These are phyloP conservation scores for Nicotiana tabacum DNA, from an alignment of 257 asterid genomes.

Conservation along the genomic window DNA sequence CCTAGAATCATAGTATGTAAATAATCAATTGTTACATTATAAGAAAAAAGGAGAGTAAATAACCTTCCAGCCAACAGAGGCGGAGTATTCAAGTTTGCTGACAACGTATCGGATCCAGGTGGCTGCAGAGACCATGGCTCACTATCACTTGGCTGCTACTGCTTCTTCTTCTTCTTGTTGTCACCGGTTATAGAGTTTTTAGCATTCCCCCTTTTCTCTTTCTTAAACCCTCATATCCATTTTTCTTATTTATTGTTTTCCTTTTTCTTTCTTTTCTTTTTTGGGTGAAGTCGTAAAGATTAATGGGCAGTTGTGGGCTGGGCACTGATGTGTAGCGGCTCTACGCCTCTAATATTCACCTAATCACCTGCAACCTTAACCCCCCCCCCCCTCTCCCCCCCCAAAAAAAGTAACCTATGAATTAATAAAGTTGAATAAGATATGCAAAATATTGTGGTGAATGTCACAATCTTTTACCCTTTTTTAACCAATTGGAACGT, in stretches of 20 bases:
- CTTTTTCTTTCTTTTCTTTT: not conserved
- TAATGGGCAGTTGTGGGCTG: no score
- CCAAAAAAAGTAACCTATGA: no score
- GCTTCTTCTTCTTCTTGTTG: not conserved
- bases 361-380: not conserved
- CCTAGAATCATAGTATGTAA: not conserved
- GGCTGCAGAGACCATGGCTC: constrained; percentile 53
- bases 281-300: not conserved
- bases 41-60: not conserved
- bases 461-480: no score
- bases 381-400: no score
- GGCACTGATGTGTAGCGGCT: not conserved
- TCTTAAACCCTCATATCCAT: constrained; percentile 22
- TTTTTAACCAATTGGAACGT: no score
- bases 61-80: constrained; percentile 49
- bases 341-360: not conserved
- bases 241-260: not conserved
- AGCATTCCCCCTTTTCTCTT: not conserved
- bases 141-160: not conserved
- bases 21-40: not conserved
- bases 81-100: constrained; percentile 50
- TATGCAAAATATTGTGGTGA: no score
- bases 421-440: no score
- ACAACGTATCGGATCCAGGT: constrained; percentile 60
- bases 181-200: not conserved